phyloP scores from a whole-genome alignment of 768 basidiomycete species.

The Chiua virens region DNA sequence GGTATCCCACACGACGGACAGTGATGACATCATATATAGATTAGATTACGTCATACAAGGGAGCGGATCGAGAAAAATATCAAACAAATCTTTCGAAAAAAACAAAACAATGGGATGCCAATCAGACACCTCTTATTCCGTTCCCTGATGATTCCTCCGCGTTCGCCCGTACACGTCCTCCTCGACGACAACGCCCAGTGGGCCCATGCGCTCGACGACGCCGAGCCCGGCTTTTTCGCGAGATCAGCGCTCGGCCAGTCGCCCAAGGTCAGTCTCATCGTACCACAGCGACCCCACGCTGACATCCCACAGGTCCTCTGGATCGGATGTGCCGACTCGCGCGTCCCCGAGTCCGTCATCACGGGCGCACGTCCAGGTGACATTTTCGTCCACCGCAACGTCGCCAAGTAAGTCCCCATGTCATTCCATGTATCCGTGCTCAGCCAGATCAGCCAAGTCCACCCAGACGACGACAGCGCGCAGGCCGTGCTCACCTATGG shows the following conservation, averaged over 20 bases:
- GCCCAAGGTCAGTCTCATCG: slow-evolving; percentile 48
- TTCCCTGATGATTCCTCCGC: slow-evolving; percentile 3
- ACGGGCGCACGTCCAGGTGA: slow-evolving; percentile 77
- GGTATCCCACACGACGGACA: slow-evolving; percentile 33
- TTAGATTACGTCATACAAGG: slow-evolving; percentile 3
- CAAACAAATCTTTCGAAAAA: too few relatives aligned
- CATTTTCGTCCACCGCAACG: slow-evolving; percentile 86
- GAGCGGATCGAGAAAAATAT: not conserved
- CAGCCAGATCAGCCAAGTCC: slow-evolving; percentile 58
- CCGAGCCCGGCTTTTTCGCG: slow-evolving; percentile 65
- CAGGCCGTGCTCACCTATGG: slow-evolving; percentile 76
- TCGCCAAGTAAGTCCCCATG: slow-evolving; percentile 67
- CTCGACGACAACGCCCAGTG: slow-evolving; percentile 63
- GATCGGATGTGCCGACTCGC: slow-evolving; percentile 86
- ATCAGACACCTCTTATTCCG: too few relatives aligned
- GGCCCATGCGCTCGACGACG: slow-evolving; percentile 56
- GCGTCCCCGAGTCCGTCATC: slow-evolving; percentile 81
- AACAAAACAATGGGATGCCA: too few relatives aligned
- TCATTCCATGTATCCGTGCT: not conserved
- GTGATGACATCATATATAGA: not conserved
- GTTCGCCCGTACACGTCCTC: slow-evolving; percentile 19
- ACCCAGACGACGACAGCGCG: slow-evolving; percentile 66
- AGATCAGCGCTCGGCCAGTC: slow-evolving; percentile 61
- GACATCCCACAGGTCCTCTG: slow-evolving; percentile 56
- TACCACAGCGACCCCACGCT: slow-evolving; percentile 8